Evolutionary conservation across 441 rosid genomes (phyloP).

Genomic region (Jatropha podagrica): DNA sequence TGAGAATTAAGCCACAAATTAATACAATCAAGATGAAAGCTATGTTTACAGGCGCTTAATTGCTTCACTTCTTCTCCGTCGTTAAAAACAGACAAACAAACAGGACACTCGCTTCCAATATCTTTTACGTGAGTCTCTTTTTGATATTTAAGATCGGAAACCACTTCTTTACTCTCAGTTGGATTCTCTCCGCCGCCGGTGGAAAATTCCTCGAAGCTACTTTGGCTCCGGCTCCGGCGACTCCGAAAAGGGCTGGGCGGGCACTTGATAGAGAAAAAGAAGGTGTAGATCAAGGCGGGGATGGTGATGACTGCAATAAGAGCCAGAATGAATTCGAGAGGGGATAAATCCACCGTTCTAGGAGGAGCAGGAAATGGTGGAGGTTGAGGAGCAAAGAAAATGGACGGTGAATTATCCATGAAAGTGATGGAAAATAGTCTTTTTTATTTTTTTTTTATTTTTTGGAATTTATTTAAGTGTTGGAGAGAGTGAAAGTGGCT

Average conservation of each 20-base stretch:
- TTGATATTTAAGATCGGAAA: slow-evolving; percentile 33
- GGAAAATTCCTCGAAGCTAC: not conserved
- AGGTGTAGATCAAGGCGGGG: slow-evolving; percentile 66
- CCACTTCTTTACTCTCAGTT: slow-evolving; percentile 18
- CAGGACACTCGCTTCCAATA: slow-evolving; percentile 65
- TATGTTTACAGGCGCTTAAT: slow-evolving; percentile 64
- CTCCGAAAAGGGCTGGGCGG: slow-evolving; percentile 33
- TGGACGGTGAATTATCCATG: slow-evolving; percentile 43
- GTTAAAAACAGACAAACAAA: slow-evolving; percentile 58
- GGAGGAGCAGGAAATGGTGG: slow-evolving; percentile 60
- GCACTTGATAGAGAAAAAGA: slow-evolving; percentile 56
- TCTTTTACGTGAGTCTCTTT: slow-evolving; percentile 51
- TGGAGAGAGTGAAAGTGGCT: not conserved
- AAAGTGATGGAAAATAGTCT: not conserved
- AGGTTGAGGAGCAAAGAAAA: slow-evolving; percentile 37
- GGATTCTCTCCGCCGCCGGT: not conserved
- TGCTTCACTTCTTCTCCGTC: slow-evolving; percentile 63
- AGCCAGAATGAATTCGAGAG: slow-evolving; percentile 66
- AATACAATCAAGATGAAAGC: slow-evolving; percentile 69
- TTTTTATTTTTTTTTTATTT: not conserved
- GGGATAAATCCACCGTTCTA: slow-evolving; percentile 56
- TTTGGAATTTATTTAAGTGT: not conserved
- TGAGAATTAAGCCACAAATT: slow-evolving; percentile 62
- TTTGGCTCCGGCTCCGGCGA: slow-evolving; percentile 16
- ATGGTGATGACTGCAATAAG: slow-evolving; percentile 67